Base-by-base conservation (phyloP, 1,139 yeast species). In the Geotrichum bryndzae region DNA sequence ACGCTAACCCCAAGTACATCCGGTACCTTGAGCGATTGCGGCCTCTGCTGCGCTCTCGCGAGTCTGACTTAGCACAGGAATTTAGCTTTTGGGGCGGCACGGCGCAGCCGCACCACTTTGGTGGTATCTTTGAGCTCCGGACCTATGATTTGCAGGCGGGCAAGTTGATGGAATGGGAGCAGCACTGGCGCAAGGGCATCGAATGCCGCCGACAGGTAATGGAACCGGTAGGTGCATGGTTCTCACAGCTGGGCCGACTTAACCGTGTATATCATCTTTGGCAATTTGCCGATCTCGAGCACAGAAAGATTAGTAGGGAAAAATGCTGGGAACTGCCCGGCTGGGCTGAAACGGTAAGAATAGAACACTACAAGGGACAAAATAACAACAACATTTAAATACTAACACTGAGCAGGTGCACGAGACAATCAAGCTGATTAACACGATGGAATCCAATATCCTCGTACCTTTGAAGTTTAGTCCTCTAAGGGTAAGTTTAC, bases 221-320 rank as follows among this genome's bases (percentile, higher is more conserved):
- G 80, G 79, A 77, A 68, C 80, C 80, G 0, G 80, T 78, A 1
- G 80, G 80, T 3, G 80, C 80, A 1, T 77, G 80, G 80, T 77
- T 77, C 67, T 69, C 76, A 22, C 78, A 76, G 63, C 64, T 77
- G 51, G 80, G 80, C 3, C 67, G 70, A 6, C 68, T 77, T 41
- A 77, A 77, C 68, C 69, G 76, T 23, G 80, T 77, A 3, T 76
- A 77, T 60, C 80, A 77, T 61, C 66, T 77, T 56, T 77, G 80
- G 80, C 80, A 77, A 66, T 77, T 78, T 69, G 77, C 78, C 2
- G 80, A 77, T 57, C 68, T 77, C 35, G 79, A 77, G 66, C 80
- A 77, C 60, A 76, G 80, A 31, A 74, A 74, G 65, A 66, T 75
- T 48, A 72, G 78, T 27, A 69, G 80, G 55, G 78, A 76, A 61